phyloP scores from a whole-genome alignment of 2,329 filamentous ascomycete species.

The Harringtonia aguacate region DNA sequence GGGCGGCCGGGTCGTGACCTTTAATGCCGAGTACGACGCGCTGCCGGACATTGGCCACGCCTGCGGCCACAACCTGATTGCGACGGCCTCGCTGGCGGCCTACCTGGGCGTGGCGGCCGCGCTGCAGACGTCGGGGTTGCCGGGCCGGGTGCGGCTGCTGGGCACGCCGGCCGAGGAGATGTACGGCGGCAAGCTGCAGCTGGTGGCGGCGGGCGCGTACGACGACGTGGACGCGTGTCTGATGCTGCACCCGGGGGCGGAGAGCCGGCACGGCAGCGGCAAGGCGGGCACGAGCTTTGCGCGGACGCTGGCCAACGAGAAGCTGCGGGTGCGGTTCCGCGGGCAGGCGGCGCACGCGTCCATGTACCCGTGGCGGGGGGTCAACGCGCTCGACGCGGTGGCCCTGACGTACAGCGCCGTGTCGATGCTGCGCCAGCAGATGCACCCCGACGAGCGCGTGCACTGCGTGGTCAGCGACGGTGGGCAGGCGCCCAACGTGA shows the following conservation, averaged over 20 bases:
- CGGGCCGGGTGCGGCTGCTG: slow-evolving; percentile 19
- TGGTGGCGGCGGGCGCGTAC: slow-evolving; percentile 31
- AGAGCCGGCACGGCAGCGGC: neutral
- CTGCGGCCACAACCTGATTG: neutral
- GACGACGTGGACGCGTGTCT: slow-evolving; percentile 22
- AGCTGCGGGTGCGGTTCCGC: slow-evolving; percentile 18
- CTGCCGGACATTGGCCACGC: slow-evolving; percentile 9
- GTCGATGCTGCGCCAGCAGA: slow-evolving; percentile 34
- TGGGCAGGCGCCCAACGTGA: slow-evolving; percentile 26
- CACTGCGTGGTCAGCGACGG: slow-evolving; percentile 34
- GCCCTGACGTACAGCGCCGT: slow-evolving; percentile 25
- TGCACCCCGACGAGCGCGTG: slow-evolving; percentile 34
- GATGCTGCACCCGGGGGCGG: slow-evolving; percentile 25
- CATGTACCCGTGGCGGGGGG: slow-evolving; percentile 32
- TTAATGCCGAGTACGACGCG: neutral
- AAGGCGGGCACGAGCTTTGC: neutral
- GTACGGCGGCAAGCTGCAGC: slow-evolving; percentile 30
- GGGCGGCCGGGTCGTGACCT: slow-evolving; percentile 6
- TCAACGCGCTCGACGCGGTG: slow-evolving; percentile 36
- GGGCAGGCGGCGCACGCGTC: slow-evolving; percentile 32
- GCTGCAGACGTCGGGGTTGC: slow-evolving; percentile 11
- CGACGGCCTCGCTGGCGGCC: slow-evolving; percentile 18
- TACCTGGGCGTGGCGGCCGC: slow-evolving; percentile 3
- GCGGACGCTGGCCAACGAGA: slow-evolving; percentile 10
- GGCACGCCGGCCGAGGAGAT: slow-evolving; percentile 34